Evolutionary conservation across 2,329 filamentous ascomycete species (phyloP).

Genomic region (Canariomyces notabilis): DNA sequence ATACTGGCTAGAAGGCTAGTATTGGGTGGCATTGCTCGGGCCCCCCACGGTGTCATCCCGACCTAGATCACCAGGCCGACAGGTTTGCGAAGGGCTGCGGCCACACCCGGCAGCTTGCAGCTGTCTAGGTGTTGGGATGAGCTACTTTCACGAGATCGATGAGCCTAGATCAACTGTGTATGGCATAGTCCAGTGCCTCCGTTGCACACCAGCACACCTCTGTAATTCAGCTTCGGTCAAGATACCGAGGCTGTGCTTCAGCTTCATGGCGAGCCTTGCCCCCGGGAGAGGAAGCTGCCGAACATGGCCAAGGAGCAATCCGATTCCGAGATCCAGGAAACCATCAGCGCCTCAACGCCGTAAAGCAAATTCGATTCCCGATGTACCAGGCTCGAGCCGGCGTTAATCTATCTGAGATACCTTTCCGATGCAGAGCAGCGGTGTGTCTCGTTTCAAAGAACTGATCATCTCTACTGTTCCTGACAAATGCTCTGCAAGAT

Average conservation of each 20-base stretch:
- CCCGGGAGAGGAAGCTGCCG: not conserved
- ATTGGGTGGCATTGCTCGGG: not conserved
- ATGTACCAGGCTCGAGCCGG: not conserved
- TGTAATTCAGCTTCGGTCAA: not conserved
- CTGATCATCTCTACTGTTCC: too few species aligned
- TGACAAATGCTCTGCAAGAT: not conserved
- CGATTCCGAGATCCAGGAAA: not conserved
- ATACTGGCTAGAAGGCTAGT: not conserved
- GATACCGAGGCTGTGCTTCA: not conserved
- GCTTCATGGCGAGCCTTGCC: not conserved
- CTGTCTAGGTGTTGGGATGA: too few species aligned
- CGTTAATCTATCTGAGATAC: not conserved
- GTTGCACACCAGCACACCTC: not conserved
- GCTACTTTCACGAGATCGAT: too few species aligned
- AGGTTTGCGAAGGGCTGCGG: too few species aligned
- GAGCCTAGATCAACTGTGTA: too few species aligned
- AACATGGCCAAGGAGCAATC: too few species aligned
- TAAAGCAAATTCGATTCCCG: not conserved
- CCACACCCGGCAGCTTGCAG: too few species aligned
- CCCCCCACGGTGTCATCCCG: too few species aligned
- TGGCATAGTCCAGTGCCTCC: too few species aligned
- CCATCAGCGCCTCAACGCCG: not conserved
- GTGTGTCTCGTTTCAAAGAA: not conserved
- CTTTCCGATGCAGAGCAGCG: not conserved
- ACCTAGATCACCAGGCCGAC: too few species aligned